Percentiles rank a stretch among this genome's conserved stretches.
Conservation (phyloP, 148 eudicot species). For the Rhododendron molle region DNA sequence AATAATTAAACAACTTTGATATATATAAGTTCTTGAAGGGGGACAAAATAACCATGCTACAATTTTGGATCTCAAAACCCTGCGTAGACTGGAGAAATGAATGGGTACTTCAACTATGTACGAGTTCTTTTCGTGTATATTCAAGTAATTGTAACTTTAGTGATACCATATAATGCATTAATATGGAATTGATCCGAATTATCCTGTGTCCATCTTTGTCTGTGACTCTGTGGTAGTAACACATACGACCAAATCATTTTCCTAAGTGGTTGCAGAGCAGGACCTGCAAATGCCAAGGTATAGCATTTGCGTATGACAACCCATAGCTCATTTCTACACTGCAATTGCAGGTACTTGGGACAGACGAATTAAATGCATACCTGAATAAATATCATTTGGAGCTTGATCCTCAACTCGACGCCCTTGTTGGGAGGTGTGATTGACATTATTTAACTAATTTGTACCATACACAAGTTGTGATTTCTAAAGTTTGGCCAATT, state of each 20-base stretch:
- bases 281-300: slow-evolving; percentile 1
- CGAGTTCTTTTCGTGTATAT: background rate
- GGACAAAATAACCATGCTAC: background rate
- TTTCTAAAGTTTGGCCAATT: background rate
- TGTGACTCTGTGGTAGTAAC: background rate
- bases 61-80: background rate
- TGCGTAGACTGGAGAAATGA: background rate
- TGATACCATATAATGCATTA: background rate
- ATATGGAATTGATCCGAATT: background rate
- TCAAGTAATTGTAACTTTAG: too few species aligned
- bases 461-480: background rate
- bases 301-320: background rate
- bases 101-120: background rate
- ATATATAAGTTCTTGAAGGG: background rate
- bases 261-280: background rate
- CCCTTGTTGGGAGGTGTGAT: slow-evolving; percentile 47
- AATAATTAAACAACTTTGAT: background rate
- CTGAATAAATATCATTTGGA: slow-evolving; percentile 40
- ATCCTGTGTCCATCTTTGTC: background rate
- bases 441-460: background rate
- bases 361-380: slow-evolving; percentile 47
- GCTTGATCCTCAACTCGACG: slow-evolving; percentile 52
- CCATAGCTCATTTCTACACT: background rate
- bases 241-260: slow-evolving; percentile 1
- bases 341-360: slow-evolving; percentile 44